Conservation (phyloP, 2,329 filamentous ascomycete genomes). For the Clonostachys rosea region DNA sequence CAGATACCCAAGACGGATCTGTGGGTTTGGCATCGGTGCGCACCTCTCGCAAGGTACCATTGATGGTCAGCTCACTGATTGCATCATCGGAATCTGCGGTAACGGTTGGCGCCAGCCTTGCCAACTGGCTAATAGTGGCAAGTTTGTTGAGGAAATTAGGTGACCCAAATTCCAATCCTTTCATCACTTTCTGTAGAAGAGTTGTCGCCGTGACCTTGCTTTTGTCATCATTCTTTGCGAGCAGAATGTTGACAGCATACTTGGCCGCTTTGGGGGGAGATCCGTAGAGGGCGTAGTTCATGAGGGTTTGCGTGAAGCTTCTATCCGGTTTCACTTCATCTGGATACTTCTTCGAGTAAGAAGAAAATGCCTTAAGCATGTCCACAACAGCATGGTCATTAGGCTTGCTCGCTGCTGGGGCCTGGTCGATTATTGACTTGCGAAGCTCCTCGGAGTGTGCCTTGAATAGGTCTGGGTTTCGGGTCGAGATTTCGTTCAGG, state of each 20-base stretch:
- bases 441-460: constrained; percentile 89
- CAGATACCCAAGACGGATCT: constrained; percentile 62
- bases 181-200: constrained; percentile 70
- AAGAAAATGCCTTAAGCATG: constrained; percentile 88
- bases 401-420: constrained; percentile 61
- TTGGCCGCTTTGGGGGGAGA: constrained; percentile 81
- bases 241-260: constrained; percentile 86
- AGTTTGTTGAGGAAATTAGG: constrained; percentile 73
- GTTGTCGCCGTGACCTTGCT: constrained; percentile 79
- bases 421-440: constrained; percentile 76
- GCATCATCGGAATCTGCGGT: constrained; percentile 69
- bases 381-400: constrained; percentile 78
- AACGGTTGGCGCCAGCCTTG: constrained; percentile 68
- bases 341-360: constrained; percentile 82
- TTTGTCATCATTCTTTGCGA: constrained; percentile 70
- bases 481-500: constrained; percentile 85
- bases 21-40: constrained; percentile 55
- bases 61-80: constrained; percentile 74
- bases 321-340: constrained; percentile 77
- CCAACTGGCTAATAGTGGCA: constrained; percentile 68
- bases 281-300: constrained; percentile 79
- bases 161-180: constrained; percentile 68
- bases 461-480: constrained; percentile 86
- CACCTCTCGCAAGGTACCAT: constrained; percentile 68
- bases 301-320: constrained; percentile 76